phyloP scores from a whole-genome alignment of 2,329 filamentous ascomycete species.

The Pseudogymnoascus sp. region DNA sequence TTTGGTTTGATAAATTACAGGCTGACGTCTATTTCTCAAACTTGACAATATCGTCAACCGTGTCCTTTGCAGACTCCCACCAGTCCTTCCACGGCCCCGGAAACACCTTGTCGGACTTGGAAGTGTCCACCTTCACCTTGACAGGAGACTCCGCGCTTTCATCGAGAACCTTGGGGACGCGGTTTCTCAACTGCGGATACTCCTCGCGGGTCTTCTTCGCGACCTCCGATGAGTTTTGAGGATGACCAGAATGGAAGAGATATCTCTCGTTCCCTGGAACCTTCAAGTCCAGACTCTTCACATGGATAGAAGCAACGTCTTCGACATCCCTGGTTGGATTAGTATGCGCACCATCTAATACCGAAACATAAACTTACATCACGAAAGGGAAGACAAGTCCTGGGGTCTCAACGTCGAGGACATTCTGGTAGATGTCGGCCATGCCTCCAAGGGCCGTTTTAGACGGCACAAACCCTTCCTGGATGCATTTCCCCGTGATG shows the following conservation, averaged over 20 bases:
- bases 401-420: no score
- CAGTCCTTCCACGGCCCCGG: constrained; percentile 4
- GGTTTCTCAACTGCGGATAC: constrained; percentile 40
- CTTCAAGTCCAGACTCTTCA: neutral
- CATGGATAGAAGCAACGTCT: no score
- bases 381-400: no score
- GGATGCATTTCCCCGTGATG: no score
- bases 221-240: constrained; percentile 29
- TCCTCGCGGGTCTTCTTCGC: constrained; percentile 42
- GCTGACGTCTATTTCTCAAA: neutral
- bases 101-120: constrained; percentile 11
- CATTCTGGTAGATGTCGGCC: no score
- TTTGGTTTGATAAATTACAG: no score
- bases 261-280: constrained; percentile 9
- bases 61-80: constrained; percentile 8
- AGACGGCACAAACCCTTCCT: no score
- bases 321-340: no score
- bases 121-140: constrained; percentile 15
- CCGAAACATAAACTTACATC: no score
- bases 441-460: no score
- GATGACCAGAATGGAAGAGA: neutral
- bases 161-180: constrained; percentile 33
- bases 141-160: constrained; percentile 18
- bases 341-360: no score
- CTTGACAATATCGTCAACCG: constrained; percentile 8